phyloP scores from a whole-genome alignment of 2,329 filamentous ascomycete species.

The Metarhizium guizhouense region DNA sequence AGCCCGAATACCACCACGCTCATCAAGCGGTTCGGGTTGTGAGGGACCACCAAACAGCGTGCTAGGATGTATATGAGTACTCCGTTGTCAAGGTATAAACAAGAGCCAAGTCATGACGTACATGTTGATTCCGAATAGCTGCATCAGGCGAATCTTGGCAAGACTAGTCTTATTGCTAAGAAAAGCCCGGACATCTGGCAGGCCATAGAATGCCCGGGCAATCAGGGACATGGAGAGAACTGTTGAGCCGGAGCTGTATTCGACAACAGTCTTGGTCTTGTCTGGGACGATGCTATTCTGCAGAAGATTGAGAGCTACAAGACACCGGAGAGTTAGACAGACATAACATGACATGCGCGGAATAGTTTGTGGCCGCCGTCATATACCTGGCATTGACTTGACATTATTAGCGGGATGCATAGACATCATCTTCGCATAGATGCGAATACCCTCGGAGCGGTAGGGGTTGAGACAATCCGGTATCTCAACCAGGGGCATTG shows the following conservation, averaged over 20 bases:
- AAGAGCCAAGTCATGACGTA: conserved; percentile 6
- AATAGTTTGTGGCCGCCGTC: too few species aligned
- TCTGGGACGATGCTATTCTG: conserved; percentile 30
- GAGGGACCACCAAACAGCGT: conserved; percentile 24
- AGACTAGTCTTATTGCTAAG: conserved; percentile 36
- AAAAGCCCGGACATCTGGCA: conserved; percentile 32
- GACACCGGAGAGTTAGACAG: background rate
- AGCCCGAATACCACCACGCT: conserved; percentile 21
- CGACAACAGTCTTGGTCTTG: conserved; percentile 44
- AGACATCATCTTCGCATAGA: conserved; percentile 58
- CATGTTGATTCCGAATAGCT: conserved; percentile 25
- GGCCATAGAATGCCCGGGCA: conserved; percentile 25
- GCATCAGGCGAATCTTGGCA: conserved; percentile 21
- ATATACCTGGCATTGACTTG: conserved; percentile 43
- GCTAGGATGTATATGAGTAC: conserved; percentile 13
- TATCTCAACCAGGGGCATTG: conserved; percentile 51
- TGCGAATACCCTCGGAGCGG: conserved; percentile 46
- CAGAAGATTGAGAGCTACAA: conserved; percentile 35
- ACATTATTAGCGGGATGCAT: conserved; percentile 54
- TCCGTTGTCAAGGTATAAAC: background rate
- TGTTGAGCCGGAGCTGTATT: conserved; percentile 53
- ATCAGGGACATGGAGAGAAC: conserved; percentile 45
- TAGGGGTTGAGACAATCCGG: conserved; percentile 48
- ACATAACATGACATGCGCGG: too few species aligned
- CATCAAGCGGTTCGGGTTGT: conserved; percentile 23